Percentiles rank a stretch among this genome's conserved stretches.
These are phyloP conservation scores for Candida maltosa DNA, from an alignment of 805 yeast genomes.

Conservation along the genomic window DNA sequence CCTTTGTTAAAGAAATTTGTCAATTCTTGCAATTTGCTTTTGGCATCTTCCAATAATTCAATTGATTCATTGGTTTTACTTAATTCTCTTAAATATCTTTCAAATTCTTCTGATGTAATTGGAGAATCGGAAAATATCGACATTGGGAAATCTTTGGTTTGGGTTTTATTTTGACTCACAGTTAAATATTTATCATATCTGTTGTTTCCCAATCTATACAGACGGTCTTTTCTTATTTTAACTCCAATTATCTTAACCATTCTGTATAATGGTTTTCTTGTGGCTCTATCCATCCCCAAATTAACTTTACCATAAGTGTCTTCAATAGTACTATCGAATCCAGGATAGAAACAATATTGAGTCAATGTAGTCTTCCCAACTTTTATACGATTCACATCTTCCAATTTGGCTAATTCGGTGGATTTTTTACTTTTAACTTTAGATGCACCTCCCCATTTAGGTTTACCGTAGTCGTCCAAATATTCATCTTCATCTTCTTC, in stretches of 20 bases:
- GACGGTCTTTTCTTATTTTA: conserved; percentile 38
- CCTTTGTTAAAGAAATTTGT: conserved; percentile 60
- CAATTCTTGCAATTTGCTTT: conserved; percentile 61
- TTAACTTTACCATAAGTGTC: conserved; percentile 84
- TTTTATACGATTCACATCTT: conserved; percentile 68
- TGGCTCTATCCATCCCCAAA: conserved; percentile 65
- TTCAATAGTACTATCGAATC: conserved; percentile 63
- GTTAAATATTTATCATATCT: conserved; percentile 54
- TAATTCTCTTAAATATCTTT: conserved; percentile 61
- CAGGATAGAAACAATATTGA: conserved; percentile 78
- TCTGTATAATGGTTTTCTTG: conserved; percentile 67
- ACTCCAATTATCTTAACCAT: conserved; percentile 78
- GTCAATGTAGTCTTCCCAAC: conserved; percentile 76
- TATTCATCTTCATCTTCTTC: conserved; percentile 26
- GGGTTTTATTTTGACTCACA: conserved; percentile 78
- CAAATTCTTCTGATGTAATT: conserved; percentile 69
- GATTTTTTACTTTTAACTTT: conserved; percentile 18
- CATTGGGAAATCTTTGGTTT: conserved; percentile 72
- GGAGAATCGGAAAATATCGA: conserved; percentile 76
- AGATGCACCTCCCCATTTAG: conserved; percentile 28
- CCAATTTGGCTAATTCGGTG: conserved; percentile 45
- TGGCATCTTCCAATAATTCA: conserved; percentile 64
- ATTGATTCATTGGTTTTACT: conserved; percentile 52
- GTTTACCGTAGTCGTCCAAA: conserved; percentile 29
- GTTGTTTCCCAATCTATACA: conserved; percentile 40